Base-by-base conservation (phyloP, 768 basidiomycete species). In the Termitomyces sp. region DNA sequence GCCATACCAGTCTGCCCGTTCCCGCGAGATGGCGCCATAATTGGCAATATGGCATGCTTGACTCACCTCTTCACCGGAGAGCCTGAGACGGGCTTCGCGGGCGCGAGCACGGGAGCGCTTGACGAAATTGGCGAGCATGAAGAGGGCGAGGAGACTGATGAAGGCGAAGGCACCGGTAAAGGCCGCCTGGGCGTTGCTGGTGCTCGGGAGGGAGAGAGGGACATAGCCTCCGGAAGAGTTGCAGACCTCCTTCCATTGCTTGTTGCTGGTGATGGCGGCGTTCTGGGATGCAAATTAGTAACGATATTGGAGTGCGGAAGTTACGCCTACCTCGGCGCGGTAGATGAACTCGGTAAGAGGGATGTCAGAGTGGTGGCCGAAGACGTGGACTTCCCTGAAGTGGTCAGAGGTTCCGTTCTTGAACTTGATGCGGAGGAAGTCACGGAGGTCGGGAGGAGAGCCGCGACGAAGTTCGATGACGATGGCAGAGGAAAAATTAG, bases 301-400 rank as follows among this genome's bases (percentile, higher is more conserved):
- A 33, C 6, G 16, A 40, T 20, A 10, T 9, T 36, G 3, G n/a
- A n/a, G n/a, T 5, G 15, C 16, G 16, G 27, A 22, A 27, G 45
- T 47, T 33, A 43, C 18, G 68, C 73, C 16, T 65, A 88, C 89
- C 81, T 91, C 86, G 52, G 85, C 77, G 53, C 85, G 81, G 77
- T 90, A 89, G 68, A 91, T 87, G 76, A 92, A 91, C 66, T 91
- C 88, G 13, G 89, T 90, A 64, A 91, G 76, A 46, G 89, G 86
- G 63, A 92, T 87, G 64, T 91, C 90, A 53, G 82, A 74, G 54
- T 79, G 75, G 74, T 87, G 84, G 56, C 84, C 86, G 68, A 90
- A 91, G 66, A 84, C 85, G 61, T 89, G 83, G 68, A 89, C 70
- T 56, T 83, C 83, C 61, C 79, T 68, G 76, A 88, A 91, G 65